Percentiles rank a stretch among this genome's conserved stretches.
Evolutionary conservation across 139 green algal genomes (phyloP).

Genomic region (Haematococcus lacustris): DNA sequence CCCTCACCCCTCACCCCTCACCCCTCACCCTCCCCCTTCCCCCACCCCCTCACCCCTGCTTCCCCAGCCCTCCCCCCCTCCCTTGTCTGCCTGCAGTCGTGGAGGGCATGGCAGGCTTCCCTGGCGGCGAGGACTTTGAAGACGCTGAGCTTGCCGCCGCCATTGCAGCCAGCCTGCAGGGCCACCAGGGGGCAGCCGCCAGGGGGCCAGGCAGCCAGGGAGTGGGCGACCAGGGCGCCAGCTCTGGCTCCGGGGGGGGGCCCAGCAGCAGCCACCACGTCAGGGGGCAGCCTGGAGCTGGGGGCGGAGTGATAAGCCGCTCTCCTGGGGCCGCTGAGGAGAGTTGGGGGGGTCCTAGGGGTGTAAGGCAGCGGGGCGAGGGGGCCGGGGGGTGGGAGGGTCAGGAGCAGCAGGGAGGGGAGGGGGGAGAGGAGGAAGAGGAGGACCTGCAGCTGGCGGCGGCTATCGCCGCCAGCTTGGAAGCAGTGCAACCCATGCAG

Average conservation of each 20-base stretch:
- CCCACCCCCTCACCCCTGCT: too few relatives aligned
- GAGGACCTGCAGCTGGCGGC: constrained; percentile 52
- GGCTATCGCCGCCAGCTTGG: constrained; percentile 57
- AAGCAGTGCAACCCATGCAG: not conserved
- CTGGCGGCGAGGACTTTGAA: constrained; percentile 17
- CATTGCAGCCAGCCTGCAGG: constrained; percentile 51
- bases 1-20: not conserved
- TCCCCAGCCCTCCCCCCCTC: not conserved
- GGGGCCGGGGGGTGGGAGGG: too few relatives aligned
- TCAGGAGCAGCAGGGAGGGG: not conserved
- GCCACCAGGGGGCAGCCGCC: too few relatives aligned
- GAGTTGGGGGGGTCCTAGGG: too few relatives aligned
- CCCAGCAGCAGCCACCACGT: too few relatives aligned
- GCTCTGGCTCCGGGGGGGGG: too few relatives aligned
- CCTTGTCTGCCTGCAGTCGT: not conserved
- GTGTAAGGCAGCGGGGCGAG: too few relatives aligned
- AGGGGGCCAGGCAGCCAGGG: too few relatives aligned
- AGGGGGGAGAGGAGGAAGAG: constrained; percentile 6
- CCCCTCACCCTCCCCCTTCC: too few relatives aligned
- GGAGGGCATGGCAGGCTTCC: not conserved
- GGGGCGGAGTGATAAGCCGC: not conserved
- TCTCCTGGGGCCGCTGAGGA: too few relatives aligned
- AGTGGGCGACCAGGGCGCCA: not conserved
- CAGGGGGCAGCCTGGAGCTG: not conserved
- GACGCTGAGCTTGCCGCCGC: constrained; percentile 52